phyloP scores from a whole-genome alignment of 2,329 filamentous ascomycete genomes.

The Penicillium janthinellum region DNA sequence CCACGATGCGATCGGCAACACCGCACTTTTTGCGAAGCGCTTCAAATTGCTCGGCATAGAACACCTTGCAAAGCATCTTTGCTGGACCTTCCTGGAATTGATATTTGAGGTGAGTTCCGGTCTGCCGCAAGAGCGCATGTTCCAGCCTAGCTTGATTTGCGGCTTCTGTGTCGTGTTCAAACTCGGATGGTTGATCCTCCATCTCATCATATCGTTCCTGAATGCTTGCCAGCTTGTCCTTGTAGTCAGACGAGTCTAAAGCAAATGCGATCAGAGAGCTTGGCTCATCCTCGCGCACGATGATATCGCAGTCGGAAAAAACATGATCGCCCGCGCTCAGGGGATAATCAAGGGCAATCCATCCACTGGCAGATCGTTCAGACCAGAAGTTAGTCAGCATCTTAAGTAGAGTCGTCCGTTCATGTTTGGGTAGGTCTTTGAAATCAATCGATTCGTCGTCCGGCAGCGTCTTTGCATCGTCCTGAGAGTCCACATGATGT shows the following conservation, averaged over 20 bases:
- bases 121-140: conserved; percentile 77
- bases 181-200: conserved; percentile 29
- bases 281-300: conserved; percentile 95
- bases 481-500: conserved; percentile 58
- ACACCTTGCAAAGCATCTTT: conserved; percentile 96
- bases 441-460: conserved; percentile 59
- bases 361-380: conserved; percentile 92
- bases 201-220: conserved; percentile 39
- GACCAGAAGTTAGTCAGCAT: conserved; percentile 98
- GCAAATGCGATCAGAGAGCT: conserved; percentile 95
- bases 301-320: conserved; percentile 94
- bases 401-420: conserved; percentile 91
- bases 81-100: conserved; percentile 93
- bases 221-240: conserved; percentile 68
- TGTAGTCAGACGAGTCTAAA: conserved; percentile 83
- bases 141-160: conserved; percentile 74
- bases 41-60: conserved; percentile 97
- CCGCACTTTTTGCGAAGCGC: conserved; percentile 90
- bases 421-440: conserved; percentile 84
- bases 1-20: conserved; percentile 88
- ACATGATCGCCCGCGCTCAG: conserved; percentile 87
- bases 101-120: conserved; percentile 92
- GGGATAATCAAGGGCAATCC: conserved; percentile 90
- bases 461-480: conserved; percentile 53
- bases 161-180: conserved; percentile 42